Percentiles rank a stretch among this genome's conserved stretches.
These are phyloP conservation scores for Heliamphora pulchella DNA, from an alignment of 179 eudicot species.

Conservation along the genomic window DNA sequence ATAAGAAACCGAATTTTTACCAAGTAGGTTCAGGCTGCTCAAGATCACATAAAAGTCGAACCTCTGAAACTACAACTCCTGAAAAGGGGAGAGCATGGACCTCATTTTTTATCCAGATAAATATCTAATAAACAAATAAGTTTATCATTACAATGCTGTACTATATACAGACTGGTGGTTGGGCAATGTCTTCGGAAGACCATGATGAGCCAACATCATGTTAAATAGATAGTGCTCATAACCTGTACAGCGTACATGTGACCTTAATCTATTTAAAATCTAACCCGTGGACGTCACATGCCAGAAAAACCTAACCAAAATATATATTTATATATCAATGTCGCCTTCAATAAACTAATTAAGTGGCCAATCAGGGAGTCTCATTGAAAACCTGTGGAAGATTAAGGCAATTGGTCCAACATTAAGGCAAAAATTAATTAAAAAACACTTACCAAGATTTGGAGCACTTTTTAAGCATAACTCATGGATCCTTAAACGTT, in stretches of 20 bases:
- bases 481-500: constrained; percentile 71
- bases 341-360: not conserved
- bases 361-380: not conserved
- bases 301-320: too few species aligned
- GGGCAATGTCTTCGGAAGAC: not conserved
- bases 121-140: not conserved
- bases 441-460: constrained; percentile 51
- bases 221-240: not conserved
- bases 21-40: constrained; percentile 88
- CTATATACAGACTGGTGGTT: not conserved
- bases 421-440: not conserved
- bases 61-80: constrained; percentile 72
- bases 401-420: not conserved
- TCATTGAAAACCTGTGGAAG: too few species aligned
- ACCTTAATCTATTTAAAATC: not conserved
- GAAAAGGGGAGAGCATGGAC: constrained; percentile 14
- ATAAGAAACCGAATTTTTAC: constrained; percentile 27
- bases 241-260: not conserved
- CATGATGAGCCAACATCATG: not conserved
- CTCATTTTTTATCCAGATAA: not conserved
- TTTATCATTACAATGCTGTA: not conserved
- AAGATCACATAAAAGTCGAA: constrained; percentile 83
- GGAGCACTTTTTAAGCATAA: constrained; percentile 75
- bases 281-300: too few species aligned
- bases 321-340: not conserved